Evolutionary conservation across 176 grass and related monocot species (phyloP).

Genomic region (Eragrostis curvula): DNA sequence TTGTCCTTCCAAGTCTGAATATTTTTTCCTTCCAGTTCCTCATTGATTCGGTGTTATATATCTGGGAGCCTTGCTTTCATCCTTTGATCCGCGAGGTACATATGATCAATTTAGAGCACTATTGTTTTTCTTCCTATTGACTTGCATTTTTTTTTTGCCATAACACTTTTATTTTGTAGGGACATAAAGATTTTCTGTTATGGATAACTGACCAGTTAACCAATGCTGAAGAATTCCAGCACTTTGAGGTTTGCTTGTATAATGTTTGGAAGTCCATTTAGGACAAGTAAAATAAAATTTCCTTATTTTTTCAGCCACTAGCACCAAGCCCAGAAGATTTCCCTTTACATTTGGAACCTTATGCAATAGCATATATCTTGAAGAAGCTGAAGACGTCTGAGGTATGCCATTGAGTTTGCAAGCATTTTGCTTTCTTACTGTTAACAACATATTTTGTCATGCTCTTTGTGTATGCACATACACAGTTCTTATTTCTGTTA

Average conservation of each 20-base stretch:
- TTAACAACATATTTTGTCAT: background rate
- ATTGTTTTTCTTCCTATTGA: background rate
- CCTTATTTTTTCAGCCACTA: background rate
- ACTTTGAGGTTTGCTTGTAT: constrained; percentile 10
- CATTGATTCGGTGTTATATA: background rate
- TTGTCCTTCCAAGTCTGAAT: background rate
- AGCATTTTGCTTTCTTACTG: background rate
- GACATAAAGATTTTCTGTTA: constrained; percentile 18
- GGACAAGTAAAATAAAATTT: background rate
- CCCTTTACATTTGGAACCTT: constrained; percentile 8
- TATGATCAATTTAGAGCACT: background rate
- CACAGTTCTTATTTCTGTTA: background rate
- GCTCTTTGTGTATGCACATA: background rate
- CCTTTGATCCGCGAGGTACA: constrained; percentile 21
- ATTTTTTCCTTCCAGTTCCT: constrained; percentile 5
- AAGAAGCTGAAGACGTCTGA: background rate
- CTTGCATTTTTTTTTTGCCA: background rate
- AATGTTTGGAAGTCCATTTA: background rate
- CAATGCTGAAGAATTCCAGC: background rate
- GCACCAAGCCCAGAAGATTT: background rate
- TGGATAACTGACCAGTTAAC: constrained; percentile 12
- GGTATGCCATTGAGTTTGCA: constrained; percentile 13
- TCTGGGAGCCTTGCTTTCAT: constrained; percentile 36
- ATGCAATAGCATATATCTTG: constrained; percentile 13
- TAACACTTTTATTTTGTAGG: constrained; percentile 14